Conservation (phyloP, 2,329 filamentous ascomycete genomes). For the Diaporthe ampelina region DNA sequence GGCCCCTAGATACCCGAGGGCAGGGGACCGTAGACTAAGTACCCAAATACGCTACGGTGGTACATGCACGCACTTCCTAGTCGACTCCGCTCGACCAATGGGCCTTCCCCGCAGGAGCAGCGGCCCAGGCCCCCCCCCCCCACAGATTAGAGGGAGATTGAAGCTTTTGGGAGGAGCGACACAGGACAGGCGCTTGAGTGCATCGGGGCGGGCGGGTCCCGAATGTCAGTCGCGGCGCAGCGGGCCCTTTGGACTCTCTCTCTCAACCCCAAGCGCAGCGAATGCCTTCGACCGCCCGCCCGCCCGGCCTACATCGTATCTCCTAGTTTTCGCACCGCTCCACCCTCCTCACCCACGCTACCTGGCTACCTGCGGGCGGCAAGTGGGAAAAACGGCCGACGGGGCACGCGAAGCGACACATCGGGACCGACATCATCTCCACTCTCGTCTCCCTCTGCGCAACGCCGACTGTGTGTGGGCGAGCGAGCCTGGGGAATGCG, state of each 20-base stretch:
- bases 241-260: neutral
- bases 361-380: too few species aligned
- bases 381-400: neutral
- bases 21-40: neutral
- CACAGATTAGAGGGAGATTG: slow-evolving; percentile 28
- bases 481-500: slow-evolving; percentile 19
- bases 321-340: neutral
- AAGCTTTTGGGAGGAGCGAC: slow-evolving; percentile 16
- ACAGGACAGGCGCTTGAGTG: slow-evolving; percentile 16
- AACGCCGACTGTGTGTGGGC: too few species aligned
- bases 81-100: neutral
- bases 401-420: neutral
- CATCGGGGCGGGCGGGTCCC: slow-evolving; percentile 1
- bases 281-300: neutral
- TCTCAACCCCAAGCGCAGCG: neutral
- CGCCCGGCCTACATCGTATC: neutral
- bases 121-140: slow-evolving; percentile 2
- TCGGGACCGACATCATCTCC: slow-evolving; percentile 11
- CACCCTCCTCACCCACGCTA: neutral
- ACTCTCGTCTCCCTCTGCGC: neutral
- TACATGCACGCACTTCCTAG: neutral
- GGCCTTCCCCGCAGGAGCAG: slow-evolving; percentile 13
- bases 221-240: neutral
- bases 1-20: neutral
- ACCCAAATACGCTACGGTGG: too few species aligned